These are phyloP conservation scores for Kurtzmaniella cleridarum DNA, from an alignment of 805 yeast species.

Conservation along the genomic window DNA sequence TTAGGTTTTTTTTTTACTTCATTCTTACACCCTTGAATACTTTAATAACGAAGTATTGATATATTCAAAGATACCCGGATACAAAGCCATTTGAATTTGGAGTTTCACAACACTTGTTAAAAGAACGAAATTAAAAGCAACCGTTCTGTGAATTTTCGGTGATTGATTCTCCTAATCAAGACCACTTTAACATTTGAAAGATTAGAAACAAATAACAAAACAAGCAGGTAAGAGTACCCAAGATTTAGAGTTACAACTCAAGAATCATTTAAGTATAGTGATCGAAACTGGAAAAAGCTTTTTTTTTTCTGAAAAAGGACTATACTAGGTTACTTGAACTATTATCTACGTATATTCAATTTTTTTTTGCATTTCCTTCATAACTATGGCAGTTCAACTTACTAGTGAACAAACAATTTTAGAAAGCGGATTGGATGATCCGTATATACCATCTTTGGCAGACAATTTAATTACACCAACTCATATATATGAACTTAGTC, in stretches of 20 bases:
- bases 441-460: slow-evolving; percentile 1
- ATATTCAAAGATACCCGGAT: no score
- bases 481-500: slow-evolving; percentile 33
- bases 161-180: no score
- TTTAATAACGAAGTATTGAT: no score
- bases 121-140: no score
- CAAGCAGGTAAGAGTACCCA: neutral
- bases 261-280: no score
- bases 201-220: neutral
- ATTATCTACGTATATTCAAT: neutral
- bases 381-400: slow-evolving; percentile 6
- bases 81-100: no score
- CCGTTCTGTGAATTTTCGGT: no score
- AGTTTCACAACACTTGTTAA: no score
- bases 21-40: no score
- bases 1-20: no score
- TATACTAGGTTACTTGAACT: neutral
- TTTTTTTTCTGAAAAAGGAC: neutral
- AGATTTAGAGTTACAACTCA: neutral
- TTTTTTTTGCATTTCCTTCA: neutral
- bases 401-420: slow-evolving; percentile 5
- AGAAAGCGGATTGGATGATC: neutral
- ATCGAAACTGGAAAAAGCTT: neutral
- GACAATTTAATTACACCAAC: neutral
- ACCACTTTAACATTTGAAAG: no score